These are phyloP conservation scores for Pseudohalonectria lignicola DNA, from an alignment of 2,329 filamentous ascomycete genomes.

Conservation along the genomic window DNA sequence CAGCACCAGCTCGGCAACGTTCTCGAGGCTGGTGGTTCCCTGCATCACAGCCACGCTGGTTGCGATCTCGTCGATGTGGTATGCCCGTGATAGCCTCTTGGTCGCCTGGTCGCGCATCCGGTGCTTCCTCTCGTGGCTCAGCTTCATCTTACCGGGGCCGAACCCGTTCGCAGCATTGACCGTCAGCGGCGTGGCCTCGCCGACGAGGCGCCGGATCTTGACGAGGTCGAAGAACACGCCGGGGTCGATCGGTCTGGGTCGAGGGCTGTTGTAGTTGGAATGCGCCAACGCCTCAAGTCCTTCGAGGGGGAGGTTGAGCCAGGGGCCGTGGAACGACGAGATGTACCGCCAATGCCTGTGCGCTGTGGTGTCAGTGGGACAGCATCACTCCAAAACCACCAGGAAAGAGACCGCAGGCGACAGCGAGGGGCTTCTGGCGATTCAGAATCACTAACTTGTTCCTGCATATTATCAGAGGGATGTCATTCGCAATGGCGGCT, in stretches of 20 bases:
- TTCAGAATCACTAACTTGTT: slow-evolving; percentile 49
- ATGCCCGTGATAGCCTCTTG: slow-evolving; percentile 66
- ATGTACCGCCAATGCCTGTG: slow-evolving; percentile 75
- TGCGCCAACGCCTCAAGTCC: slow-evolving; percentile 70
- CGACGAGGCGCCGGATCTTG: slow-evolving; percentile 70
- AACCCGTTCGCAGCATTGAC: slow-evolving; percentile 64
- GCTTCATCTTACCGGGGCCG: slow-evolving; percentile 42
- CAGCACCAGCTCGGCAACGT: slow-evolving; percentile 63
- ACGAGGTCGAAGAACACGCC: slow-evolving; percentile 74
- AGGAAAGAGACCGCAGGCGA: too few relatives aligned
- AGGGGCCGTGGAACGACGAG: slow-evolving; percentile 72
- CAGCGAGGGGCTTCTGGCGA: too few relatives aligned
- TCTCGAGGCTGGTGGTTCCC: slow-evolving; percentile 64
- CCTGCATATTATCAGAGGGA: slow-evolving; percentile 48
- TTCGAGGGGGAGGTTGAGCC: slow-evolving; percentile 70
- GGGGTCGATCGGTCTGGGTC: slow-evolving; percentile 67
- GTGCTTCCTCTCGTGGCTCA: slow-evolving; percentile 67
- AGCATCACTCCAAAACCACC: too few relatives aligned
- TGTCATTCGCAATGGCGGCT: too few relatives aligned
- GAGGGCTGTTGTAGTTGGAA: slow-evolving; percentile 67
- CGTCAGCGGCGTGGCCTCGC: slow-evolving; percentile 68
- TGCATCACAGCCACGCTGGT: slow-evolving; percentile 79
- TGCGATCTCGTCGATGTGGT: slow-evolving; percentile 72
- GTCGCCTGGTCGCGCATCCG: slow-evolving; percentile 73
- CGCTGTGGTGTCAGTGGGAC: too few relatives aligned